phyloP scores from a whole-genome alignment of 768 basidiomycete genomes.

The Termitomyces sp. region DNA sequence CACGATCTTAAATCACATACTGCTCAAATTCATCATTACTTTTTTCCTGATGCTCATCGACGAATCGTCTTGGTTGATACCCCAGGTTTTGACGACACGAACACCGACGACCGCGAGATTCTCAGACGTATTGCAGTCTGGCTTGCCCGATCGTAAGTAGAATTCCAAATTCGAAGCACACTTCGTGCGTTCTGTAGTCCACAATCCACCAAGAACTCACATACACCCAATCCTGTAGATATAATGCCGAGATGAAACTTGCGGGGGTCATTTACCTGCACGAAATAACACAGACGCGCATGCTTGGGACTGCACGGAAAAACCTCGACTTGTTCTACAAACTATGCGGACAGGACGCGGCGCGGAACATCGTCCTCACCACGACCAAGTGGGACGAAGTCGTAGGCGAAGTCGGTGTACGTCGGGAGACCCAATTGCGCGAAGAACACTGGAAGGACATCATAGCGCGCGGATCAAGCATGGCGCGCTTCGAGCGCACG shows the following conservation, averaged over 20 bases:
- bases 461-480: background rate
- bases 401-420: background rate
- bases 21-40: conserved; percentile 5
- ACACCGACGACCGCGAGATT: conserved; percentile 11
- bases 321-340: conserved; percentile 15
- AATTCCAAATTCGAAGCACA: background rate
- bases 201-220: background rate
- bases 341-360: conserved; percentile 6
- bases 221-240: background rate
- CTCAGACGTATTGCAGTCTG: conserved; percentile 15
- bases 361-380: conserved; percentile 11
- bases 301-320: conserved; percentile 9
- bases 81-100: conserved; percentile 19
- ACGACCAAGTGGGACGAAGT: conserved; percentile 14
- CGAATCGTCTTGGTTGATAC: conserved; percentile 18
- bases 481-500: conserved; percentile 6
- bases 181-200: background rate
- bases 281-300: conserved; percentile 11
- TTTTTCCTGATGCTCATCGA: conserved; percentile 3
- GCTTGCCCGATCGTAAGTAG: conserved; percentile 14
- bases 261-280: conserved; percentile 16
- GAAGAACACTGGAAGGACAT: conserved; percentile 7
- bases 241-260: conserved; percentile 11
- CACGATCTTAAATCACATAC: conserved; percentile 10
- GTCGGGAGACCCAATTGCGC: conserved; percentile 3